Percentiles rank a stretch among this genome's conserved stretches.
Evolutionary conservation across 176 grass and related monocot genomes (phyloP).

Genomic region (Phragmites australis): DNA sequence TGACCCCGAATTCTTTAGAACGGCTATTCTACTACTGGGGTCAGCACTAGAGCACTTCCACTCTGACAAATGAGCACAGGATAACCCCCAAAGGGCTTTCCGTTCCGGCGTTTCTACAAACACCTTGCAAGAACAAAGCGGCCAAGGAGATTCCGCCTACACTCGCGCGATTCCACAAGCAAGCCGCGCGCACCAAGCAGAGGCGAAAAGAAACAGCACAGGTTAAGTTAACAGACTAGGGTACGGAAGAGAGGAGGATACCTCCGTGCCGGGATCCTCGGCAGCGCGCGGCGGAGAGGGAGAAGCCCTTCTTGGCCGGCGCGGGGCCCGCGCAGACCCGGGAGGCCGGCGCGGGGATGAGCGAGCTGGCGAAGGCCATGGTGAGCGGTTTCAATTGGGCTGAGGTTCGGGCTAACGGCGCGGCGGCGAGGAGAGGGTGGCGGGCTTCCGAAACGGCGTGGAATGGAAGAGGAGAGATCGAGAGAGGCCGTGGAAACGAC

Average conservation of each 20-base stretch:
- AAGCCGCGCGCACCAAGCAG: background rate
- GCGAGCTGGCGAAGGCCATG: slow-evolving; percentile 48
- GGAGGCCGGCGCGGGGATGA: slow-evolving; percentile 28
- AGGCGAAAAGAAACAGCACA: background rate
- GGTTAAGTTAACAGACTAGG: background rate
- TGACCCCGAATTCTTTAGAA: background rate
- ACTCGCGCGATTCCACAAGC: background rate
- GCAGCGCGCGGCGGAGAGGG: slow-evolving; percentile 9
- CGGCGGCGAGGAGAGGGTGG: slow-evolving; percentile 1
- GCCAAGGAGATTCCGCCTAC: background rate
- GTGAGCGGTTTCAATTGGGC: too few relatives aligned
- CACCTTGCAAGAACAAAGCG: background rate
- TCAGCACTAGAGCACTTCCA: background rate
- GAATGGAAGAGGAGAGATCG: background rate
- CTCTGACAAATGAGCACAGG: background rate
- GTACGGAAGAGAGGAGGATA: background rate
- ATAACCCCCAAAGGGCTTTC: background rate
- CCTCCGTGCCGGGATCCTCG: slow-evolving; percentile 39
- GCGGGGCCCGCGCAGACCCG: slow-evolving; percentile 32
- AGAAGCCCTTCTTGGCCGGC: slow-evolving; percentile 35
- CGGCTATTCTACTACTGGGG: background rate
- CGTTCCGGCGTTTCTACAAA: background rate
- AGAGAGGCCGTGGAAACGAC: background rate
- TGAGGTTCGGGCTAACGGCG: too few relatives aligned
- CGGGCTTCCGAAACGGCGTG: slow-evolving; percentile 30